Base-by-base conservation (phyloP, 768 basidiomycete genomes). In the Phylloporus sp. region DNA sequence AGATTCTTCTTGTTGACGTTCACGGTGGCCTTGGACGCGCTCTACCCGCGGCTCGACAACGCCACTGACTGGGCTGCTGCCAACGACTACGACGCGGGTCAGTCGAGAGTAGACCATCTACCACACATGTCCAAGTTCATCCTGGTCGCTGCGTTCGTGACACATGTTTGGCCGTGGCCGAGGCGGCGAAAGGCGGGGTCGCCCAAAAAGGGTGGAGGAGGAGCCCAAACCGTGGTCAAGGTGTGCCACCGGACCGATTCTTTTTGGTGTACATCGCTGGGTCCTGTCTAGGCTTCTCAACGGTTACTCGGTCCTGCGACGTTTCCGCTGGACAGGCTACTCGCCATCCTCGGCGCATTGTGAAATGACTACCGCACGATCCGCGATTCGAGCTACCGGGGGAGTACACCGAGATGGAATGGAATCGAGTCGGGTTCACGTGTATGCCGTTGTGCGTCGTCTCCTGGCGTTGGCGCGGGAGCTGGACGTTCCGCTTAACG, bases 251-350 rank as follows among this genome's bases (percentile, higher is more conserved):
- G n/a, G n/a, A n/a, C n/a, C n/a, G n/a, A n/a, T n/a, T n/a, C n/a
- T n/a, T n/a, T n/a, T n/a, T n/a, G n/a, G n/a, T n/a, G n/a, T n/a
- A n/a, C n/a, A n/a, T n/a, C n/a, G n/a, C n/a, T n/a, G n/a, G n/a
- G n/a, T n/a, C n/a, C n/a, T n/a, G n/a, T n/a, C n/a, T n/a, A 89
- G 85, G 70, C 84, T 14, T 79, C 90, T 2, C 88, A 90, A 57
- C 71, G 83, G n/a, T 74, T 92, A 5, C 67, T 87, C 3, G 91
- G 92, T 2, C 91, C 92, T 3, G 71, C 76, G 27, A 66, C 83
- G 2, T 94, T 94, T 59, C 80, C 86, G 0, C 64, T 93, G 1
- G 92, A 94, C 57, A 70, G 92, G 24, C 68, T 95, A 44, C 59
- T 89, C 4, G 90, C 88, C 0, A 85, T 94, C 42, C 73, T 93